Evolutionary conservation across 148 eudicot genomes (phyloP).

Genomic region (Chenopodium quinoa): DNA sequence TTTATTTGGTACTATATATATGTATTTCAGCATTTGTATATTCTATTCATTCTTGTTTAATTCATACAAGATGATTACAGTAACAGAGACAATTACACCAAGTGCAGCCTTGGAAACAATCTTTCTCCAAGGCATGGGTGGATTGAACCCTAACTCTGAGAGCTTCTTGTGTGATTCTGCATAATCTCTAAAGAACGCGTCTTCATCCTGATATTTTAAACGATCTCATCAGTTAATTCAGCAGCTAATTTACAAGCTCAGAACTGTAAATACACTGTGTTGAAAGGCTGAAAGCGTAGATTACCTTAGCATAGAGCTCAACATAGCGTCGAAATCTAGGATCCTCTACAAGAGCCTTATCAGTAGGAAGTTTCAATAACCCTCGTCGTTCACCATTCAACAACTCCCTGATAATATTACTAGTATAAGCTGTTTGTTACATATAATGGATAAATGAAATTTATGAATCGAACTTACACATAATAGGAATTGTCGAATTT

Average conservation of each 20-base stretch:
- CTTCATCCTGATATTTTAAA: conserved; percentile 55
- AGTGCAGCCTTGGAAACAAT: conserved; percentile 17
- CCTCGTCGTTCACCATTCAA: conserved; percentile 51
- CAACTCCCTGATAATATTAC: conserved; percentile 55
- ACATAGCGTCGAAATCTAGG: conserved; percentile 55
- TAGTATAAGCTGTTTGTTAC: not conserved
- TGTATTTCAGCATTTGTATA: too few relatives aligned
- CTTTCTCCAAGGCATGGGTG: conserved; percentile 21
- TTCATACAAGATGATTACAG: conserved; percentile 44
- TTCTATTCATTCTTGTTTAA: conserved; percentile 2
- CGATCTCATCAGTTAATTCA: not conserved
- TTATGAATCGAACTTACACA: conserved; percentile 41
- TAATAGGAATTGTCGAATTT: conserved; percentile 88
- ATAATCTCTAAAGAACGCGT: conserved; percentile 79
- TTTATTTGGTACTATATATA: not conserved
- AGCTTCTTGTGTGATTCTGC: conserved; percentile 87
- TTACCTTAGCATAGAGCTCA: conserved; percentile 76
- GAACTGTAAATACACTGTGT: not conserved
- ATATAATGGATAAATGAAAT: not conserved
- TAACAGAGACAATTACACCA: conserved; percentile 44
- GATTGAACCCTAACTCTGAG: conserved; percentile 68
- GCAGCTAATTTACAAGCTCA: not conserved
- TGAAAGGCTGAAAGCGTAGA: not conserved
- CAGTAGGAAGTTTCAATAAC: conserved; percentile 76
- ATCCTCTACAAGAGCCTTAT: conserved; percentile 63